phyloP scores from a whole-genome alignment of 208 protist species.

The Polymyxa betae region DNA sequence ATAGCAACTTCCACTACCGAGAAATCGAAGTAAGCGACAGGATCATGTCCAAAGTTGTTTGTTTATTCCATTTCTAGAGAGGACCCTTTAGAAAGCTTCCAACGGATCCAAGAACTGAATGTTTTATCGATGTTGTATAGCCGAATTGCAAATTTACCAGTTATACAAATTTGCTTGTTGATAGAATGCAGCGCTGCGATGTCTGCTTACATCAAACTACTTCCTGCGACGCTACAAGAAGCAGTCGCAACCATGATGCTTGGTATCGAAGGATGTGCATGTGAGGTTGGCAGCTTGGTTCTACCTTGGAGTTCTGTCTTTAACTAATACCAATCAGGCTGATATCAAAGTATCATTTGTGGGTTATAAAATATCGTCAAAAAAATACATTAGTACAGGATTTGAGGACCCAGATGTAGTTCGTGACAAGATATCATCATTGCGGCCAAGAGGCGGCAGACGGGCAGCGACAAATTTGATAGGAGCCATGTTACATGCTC shows the following conservation, averaged over 20 bases:
- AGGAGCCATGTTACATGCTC: conserved; percentile 28
- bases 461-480: background rate
- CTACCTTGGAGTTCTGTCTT: background rate
- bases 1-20: background rate
- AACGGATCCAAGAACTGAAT: background rate
- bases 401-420: background rate
- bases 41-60: background rate
- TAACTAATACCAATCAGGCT: background rate
- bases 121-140: background rate
- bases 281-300: conserved; percentile 14
- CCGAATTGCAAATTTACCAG: background rate
- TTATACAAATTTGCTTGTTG: conserved; percentile 39
- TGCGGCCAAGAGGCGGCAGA: background rate
- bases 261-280: background rate
- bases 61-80: background rate
- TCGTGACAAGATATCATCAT: background rate
- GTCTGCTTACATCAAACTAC: background rate
- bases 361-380: background rate
- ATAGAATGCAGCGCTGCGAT: background rate
- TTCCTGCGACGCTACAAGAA: background rate
- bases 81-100: background rate
- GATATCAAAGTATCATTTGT: background rate
- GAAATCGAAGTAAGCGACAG: background rate
- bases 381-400: background rate
- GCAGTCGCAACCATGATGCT: background rate